Base-by-base conservation (phyloP, 2,329 filamentous ascomycete species). In the Ophiostoma piceae region DNA sequence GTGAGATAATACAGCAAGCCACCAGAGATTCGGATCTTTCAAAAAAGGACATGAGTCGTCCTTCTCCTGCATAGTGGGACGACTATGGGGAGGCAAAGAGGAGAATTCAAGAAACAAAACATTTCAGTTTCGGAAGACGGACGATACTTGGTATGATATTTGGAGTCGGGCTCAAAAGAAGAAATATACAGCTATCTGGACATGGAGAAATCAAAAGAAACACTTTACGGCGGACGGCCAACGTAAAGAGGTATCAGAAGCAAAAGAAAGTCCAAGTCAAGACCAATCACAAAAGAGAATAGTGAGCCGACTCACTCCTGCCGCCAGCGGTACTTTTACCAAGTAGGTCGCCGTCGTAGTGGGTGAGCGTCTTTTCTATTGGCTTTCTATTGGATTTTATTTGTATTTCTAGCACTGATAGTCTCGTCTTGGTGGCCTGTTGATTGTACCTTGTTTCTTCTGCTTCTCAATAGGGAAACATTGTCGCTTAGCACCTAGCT, bases 361-460 rank as follows among this genome's bases (percentile, higher is more conserved):
- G 57, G 57, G 57, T 3, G 54, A 19, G 57, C 57, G 57, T 62
- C 57, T 62, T 62, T 62, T 62, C 51, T 11, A 14, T 57, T 3
- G 51, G 16, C 9, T 26, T 26, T 43, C 41, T 60, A 60, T 60
- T 60, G 9, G 54, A n/a, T 54, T 54, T 16, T 26, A 57, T 57
- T 26, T 57, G 51, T 47, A 47, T 47, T 47, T 47, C 43, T 47
- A n/a, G 43, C 16, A 47, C 43, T 16, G 57, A 62, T 60, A 60
- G 54, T 60, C 54, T 26, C n/a, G n/a, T 22, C 51, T 57, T 57
- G 22, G 51, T 32, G 26, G 54, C 26, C 54, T 60, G 26, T 60
- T 60, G 54, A n/a, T 60, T 14, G 54, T 47, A 7, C 19, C 43
- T 47, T n/a, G 19, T 9, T 29, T 62, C 22, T 26, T 14, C 19